Evolutionary conservation across 495 filamentous ascomycete genomes (phyloP), one percentile per base, ranked within the genome.

Genomic region (Choiromyces venosus): DNA sequence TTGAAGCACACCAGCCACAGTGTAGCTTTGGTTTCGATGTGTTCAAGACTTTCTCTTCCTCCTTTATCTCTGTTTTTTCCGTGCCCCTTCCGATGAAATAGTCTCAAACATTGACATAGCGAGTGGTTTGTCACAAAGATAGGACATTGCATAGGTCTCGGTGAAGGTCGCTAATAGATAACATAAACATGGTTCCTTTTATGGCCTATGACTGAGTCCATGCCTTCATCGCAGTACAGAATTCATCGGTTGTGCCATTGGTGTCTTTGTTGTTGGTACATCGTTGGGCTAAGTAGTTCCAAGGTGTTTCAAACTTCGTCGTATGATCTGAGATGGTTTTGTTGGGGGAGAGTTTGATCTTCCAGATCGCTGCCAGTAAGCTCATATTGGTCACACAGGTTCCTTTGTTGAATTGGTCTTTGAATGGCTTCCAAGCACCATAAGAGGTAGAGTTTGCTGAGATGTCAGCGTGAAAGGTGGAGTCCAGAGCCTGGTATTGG

Each of bases 41-140:
- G 16, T 6, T n/a, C 0, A n/a, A 3, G 1, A 46, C 6, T 1
- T 46, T 46, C 9, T n/a, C 21, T 9, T n/a, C 21, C 6, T n/a
- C 21, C 4, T 46, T 46, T 2, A 0, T 6, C 6, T 21, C 44
- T n/a, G 44, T 14, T 10, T 46, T n/a, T 3, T 46, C 21, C 1
- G 19, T 21, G 1, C 19, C 6, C 21, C 44, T n/a, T 7, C 44
- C 19, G 7, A n/a, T 7, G 12, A 46, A 46, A 0, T n/a, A 46
- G 0, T 46, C 44, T 0, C 21, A 0, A 0, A n/a, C 0, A n/a
- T 46, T 21, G 2, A 46, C 21, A 1, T 7, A n/a, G 0, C 21
- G 7, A 0, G 4, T n/a, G 8, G 0, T 46, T 9, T 46, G 6
- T 6, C 6, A 7, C 8, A 8, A 18, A 0, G 44, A 46, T n/a